A percentile compares a stretch with the other conserved stretches of the same genome.
phyloP scores from a whole-genome alignment of 1,139 yeast genomes.

The Sugiyamaella xylanicola region DNA sequence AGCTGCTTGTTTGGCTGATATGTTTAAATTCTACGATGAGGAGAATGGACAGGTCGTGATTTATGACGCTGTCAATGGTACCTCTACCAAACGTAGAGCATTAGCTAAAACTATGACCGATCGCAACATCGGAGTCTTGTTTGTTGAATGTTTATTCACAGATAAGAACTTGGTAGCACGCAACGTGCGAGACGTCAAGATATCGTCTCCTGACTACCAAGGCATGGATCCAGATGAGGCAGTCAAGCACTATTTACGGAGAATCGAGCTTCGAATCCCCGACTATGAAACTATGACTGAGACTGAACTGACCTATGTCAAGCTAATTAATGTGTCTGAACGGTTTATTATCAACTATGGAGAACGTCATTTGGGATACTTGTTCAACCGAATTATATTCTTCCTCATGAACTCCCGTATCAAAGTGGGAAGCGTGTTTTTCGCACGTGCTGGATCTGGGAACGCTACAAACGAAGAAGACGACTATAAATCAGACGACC shows the following conservation, averaged over 20 bases:
- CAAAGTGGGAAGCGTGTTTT: constrained; percentile 82
- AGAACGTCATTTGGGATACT: constrained; percentile 67
- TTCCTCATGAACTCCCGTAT: constrained; percentile 86
- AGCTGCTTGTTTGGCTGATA: constrained; percentile 67
- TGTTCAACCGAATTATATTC: constrained; percentile 85
- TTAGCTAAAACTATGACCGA: constrained; percentile 57
- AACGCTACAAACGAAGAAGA: constrained; percentile 33
- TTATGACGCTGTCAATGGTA: constrained; percentile 92
- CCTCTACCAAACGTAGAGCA: constrained; percentile 64
- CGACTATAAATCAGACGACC: constrained; percentile 43
- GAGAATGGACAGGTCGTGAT: constrained; percentile 92
- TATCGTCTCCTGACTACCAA: constrained; percentile 82
- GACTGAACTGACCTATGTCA: constrained; percentile 66
- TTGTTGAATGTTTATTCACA: constrained; percentile 85
- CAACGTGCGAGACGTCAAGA: constrained; percentile 79
- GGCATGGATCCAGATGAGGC: constrained; percentile 62
- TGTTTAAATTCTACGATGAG: constrained; percentile 66
- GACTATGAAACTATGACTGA: constrained; percentile 54
- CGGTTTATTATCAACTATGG: constrained; percentile 77
- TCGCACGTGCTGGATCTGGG: constrained; percentile 60
- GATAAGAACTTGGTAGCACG: constrained; percentile 68
- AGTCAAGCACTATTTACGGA: constrained; percentile 47
- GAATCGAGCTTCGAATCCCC: constrained; percentile 49
- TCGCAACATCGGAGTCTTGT: constrained; percentile 71
- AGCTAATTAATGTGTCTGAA: constrained; percentile 88